Conservation (phyloP, 75 land plant genomes). For the Adiantum capillusveneris region DNA sequence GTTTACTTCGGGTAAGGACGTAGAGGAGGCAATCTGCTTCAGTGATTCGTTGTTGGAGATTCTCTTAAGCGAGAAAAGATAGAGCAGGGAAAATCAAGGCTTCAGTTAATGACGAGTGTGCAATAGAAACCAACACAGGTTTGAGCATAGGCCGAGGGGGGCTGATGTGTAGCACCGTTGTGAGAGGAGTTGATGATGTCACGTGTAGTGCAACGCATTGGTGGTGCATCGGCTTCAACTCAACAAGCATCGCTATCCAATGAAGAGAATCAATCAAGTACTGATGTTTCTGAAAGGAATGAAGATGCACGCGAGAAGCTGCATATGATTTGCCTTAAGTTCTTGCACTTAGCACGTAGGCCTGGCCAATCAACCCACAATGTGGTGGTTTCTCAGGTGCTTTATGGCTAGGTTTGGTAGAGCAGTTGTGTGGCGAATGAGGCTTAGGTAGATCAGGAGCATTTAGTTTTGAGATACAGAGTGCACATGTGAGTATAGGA, state of each 20-base stretch:
- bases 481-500: too few species aligned
- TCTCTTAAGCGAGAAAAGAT: too few species aligned
- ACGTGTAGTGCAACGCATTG: conserved; percentile 33
- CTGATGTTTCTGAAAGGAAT: conserved; percentile 24
- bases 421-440: conserved; percentile 30
- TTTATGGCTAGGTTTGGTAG: conserved; percentile 48
- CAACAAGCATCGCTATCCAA: conserved; percentile 11
- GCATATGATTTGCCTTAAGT: conserved; percentile 45
- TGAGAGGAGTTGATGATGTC: too few species aligned
- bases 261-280: conserved; percentile 14
- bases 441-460: conserved; percentile 20
- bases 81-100: too few species aligned
- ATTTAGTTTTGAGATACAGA: conserved; percentile 43
- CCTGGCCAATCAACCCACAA: conserved; percentile 54
- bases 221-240: conserved; percentile 27
- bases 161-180: too few species aligned
- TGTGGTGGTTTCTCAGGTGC: conserved; percentile 47
- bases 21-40: too few species aligned
- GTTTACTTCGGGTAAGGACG: too few species aligned
- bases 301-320: conserved; percentile 45
- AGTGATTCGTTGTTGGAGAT: too few species aligned
- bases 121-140: too few species aligned
- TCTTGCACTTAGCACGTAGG: conserved; percentile 43
- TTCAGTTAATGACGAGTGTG: too few species aligned
- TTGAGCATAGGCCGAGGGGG: too few species aligned